A percentile compares a stretch with the other conserved stretches of the same genome.
Conservation (phyloP, 371 early-diverging fungal genomes). For the Mucor piriformis region DNA sequence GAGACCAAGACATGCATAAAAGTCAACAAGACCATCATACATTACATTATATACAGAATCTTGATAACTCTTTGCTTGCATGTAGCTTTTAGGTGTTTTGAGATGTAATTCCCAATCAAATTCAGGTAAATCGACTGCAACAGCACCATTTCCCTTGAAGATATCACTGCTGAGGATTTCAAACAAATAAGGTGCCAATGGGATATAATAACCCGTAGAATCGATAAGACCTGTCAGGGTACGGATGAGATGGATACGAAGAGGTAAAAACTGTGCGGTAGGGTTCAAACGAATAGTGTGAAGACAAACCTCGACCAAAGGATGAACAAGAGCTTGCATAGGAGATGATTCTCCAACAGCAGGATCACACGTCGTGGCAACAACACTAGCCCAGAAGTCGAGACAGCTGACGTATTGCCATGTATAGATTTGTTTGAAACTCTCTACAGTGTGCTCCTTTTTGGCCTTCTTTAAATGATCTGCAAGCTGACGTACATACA, state of each 20-base stretch:
- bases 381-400: slow-evolving; percentile 83
- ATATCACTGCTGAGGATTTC: slow-evolving; percentile 70
- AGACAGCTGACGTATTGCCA: slow-evolving; percentile 93
- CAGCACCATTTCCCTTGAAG: slow-evolving; percentile 49
- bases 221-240: slow-evolving; percentile 71
- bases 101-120: slow-evolving; percentile 75
- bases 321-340: slow-evolving; percentile 43
- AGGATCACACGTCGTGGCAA: slow-evolving; percentile 70
- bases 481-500: slow-evolving; percentile 90
- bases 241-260: slow-evolving; percentile 83
- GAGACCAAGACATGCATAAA: slow-evolving; percentile 74
- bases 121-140: slow-evolving; percentile 64
- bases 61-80: slow-evolving; percentile 79
- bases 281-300: slow-evolving; percentile 74
- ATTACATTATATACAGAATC: slow-evolving; percentile 74
- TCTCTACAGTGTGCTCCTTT: slow-evolving; percentile 76
- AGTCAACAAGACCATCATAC: slow-evolving; percentile 73
- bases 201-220: slow-evolving; percentile 48
- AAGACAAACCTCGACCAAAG: slow-evolving; percentile 37
- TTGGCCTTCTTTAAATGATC: slow-evolving; percentile 86
- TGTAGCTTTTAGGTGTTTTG: slow-evolving; percentile 80
- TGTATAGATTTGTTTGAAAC: slow-evolving; percentile 85
- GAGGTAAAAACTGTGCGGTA: slow-evolving; percentile 84
- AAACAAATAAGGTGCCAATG: slow-evolving; percentile 45
- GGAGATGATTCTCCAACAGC: slow-evolving; percentile 29